Evolutionary conservation across 2,329 filamentous ascomycete species (phyloP), one percentile per base, ranked within the genome.

Genomic region (Phyllosticta citriasiana): DNA sequence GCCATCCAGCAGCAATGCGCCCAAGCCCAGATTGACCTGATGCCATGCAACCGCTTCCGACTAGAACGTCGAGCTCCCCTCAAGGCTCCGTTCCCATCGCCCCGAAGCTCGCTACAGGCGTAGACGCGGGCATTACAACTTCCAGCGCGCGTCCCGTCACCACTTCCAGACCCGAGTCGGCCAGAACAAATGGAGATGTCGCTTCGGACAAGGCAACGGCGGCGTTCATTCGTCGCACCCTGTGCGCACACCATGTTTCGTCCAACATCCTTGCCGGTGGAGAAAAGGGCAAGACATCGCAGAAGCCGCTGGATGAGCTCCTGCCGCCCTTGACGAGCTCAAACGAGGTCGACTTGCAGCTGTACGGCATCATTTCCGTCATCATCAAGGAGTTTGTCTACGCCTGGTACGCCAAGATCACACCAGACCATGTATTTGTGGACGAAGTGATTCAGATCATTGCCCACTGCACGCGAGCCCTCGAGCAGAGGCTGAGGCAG

Each of bases 331-430:
- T 99, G 69, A 97, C 93, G 56, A 96, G 91, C 77, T 91, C 91
- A 57, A 96, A 96, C 73, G 91, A 95, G 67, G 85, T 97, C 63
- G 94, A 99, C 73, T 78, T 95, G 61, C 89, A 99, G 76, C 82
- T 99, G 4, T 99, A 97, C 72, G 93, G 90, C 27, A 83, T 97
- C 63, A 86, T 99, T 63, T 89, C 94, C 58, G 88, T 97, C 63
- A 85, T 97, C 64, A 80, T 97, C 68, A 86, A 89, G 69, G 91
- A 97, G 65, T 96, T 91, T 72, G 88, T 99, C 47, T 87, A 94
- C 73, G 86, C 85, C 33, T 99, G 94, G 94, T 99, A 99, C 78
- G 82, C 80, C 65, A 93, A 88, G 73, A 94, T 99, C 73, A 97
- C 93, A 1, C 85, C 91, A 3, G 93, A 99, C 74, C 88, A 92